Evolutionary conservation across 2,329 filamentous ascomycete genomes (phyloP).

Genomic region (Celoporthe dispersa): DNA sequence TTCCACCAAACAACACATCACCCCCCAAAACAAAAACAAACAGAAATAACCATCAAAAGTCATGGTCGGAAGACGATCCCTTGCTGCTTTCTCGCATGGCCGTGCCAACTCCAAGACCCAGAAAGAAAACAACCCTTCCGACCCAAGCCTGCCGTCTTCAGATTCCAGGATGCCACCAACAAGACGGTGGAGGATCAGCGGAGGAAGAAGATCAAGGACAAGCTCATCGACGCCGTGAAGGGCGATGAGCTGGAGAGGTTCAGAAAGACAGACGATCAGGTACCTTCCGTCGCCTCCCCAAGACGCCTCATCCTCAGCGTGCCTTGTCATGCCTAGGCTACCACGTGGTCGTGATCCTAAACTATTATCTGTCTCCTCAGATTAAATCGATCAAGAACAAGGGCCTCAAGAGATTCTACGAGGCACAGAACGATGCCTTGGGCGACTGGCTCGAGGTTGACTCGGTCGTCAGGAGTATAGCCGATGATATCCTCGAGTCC

Average conservation of each 20-base stretch:
- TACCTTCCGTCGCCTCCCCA: neutral
- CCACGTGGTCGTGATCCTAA: neutral
- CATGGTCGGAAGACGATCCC: constrained; percentile 27
- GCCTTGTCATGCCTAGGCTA: no score
- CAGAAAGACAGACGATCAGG: constrained; percentile 52
- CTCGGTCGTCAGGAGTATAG: constrained; percentile 54
- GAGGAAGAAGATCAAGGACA: constrained; percentile 49
- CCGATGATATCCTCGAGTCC: constrained; percentile 63
- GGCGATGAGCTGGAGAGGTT: constrained; percentile 51
- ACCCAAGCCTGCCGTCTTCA: constrained; percentile 29
- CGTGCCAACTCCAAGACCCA: neutral
- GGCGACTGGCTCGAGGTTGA: constrained; percentile 59
- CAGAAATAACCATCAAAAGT: neutral
- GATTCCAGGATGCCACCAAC: constrained; percentile 53
- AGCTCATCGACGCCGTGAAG: constrained; percentile 51
- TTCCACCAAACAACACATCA: neutral
- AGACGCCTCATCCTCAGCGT: no score
- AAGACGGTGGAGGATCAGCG: constrained; percentile 50
- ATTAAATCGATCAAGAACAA: constrained; percentile 58
- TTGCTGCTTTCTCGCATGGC: constrained; percentile 19
- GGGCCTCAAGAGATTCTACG: constrained; percentile 57
- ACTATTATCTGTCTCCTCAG: constrained; percentile 33
- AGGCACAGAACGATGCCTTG: constrained; percentile 56
- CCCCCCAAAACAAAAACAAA: no score
- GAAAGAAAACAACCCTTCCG: constrained; percentile 14